Conservation (phyloP, 2,329 filamentous ascomycete species). For the Aureobasidium sp. region DNA sequence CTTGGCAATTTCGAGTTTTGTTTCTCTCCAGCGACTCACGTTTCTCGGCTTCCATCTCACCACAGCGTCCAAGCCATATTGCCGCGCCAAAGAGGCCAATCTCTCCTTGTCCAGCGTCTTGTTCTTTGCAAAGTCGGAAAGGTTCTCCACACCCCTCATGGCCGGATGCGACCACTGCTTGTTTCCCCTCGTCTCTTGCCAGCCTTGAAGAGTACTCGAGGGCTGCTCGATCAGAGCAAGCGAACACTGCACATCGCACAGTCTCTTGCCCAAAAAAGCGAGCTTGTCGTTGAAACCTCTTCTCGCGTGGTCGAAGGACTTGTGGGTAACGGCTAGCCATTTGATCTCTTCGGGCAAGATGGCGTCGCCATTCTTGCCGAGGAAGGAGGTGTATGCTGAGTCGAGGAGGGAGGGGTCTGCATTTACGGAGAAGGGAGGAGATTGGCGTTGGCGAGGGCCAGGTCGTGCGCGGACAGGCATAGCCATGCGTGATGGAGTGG, state of each 20-base stretch:
- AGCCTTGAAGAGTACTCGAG: conserved; percentile 19
- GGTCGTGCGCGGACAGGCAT: conserved; percentile 48
- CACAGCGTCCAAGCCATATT: conserved; percentile 64
- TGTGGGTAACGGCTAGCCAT: conserved; percentile 95
- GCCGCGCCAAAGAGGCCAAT: conserved; percentile 58
- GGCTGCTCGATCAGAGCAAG: conserved; percentile 48
- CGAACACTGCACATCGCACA: conserved; percentile 57
- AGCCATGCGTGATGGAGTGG: conserved; percentile 40
- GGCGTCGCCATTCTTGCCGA: conserved; percentile 64
- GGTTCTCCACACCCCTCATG: conserved; percentile 64
- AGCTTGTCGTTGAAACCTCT: conserved; percentile 91
- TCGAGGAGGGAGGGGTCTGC: conserved; percentile 65
- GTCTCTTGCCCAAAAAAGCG: conserved; percentile 66
- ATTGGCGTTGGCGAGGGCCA: conserved; percentile 37
- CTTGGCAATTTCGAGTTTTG: not conserved
- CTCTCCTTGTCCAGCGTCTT: conserved; percentile 57
- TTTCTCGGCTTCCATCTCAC: conserved; percentile 82
- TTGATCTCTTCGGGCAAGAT: conserved; percentile 84
- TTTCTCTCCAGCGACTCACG: conserved; percentile 45
- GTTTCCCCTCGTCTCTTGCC: conserved; percentile 15
- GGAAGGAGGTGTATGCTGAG: conserved; percentile 64
- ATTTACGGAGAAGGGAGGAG: conserved; percentile 62
- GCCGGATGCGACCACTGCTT: conserved; percentile 55
- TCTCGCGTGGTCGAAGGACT: conserved; percentile 93
- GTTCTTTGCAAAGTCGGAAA: conserved; percentile 53